Evolutionary conservation across 2,329 filamentous ascomycete species (phyloP).

Genomic region (Nigrospora oryzae): DNA sequence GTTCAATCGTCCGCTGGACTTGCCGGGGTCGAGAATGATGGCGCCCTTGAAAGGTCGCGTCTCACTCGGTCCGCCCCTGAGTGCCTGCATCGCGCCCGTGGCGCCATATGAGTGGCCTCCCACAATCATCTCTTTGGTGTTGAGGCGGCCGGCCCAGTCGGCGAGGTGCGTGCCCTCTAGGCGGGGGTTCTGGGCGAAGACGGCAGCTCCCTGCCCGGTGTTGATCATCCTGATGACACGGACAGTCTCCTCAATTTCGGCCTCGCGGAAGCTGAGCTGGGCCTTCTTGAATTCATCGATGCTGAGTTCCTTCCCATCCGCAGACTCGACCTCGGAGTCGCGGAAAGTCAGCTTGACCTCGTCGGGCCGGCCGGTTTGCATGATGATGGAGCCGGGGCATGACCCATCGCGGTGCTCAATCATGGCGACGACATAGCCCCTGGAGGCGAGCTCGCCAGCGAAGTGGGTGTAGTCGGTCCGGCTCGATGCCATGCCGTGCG

Average conservation of each 20-base stretch:
- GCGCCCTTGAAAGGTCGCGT: conserved; percentile 42
- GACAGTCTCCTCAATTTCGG: conserved; percentile 38
- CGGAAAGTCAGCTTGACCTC: conserved; percentile 24
- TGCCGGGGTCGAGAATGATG: conserved; percentile 59
- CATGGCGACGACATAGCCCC: conserved; percentile 38
- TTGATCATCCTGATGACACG: conserved; percentile 31
- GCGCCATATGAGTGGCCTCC: conserved; percentile 60
- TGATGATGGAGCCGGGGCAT: conserved; percentile 34
- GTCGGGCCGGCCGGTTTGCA: conserved; percentile 18
- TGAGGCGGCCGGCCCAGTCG: conserved; percentile 44
- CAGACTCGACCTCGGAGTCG: conserved; percentile 26
- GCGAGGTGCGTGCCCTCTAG: conserved; percentile 36
- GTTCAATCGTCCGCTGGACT: conserved; percentile 54
- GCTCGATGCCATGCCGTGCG: conserved; percentile 41
- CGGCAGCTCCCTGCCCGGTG: conserved; percentile 23
- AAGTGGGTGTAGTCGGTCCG: conserved; percentile 44
- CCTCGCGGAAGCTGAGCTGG: conserved; percentile 41
- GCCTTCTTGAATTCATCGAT: conserved; percentile 30
- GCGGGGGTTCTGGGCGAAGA: conserved; percentile 33
- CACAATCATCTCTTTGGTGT: conserved; percentile 45
- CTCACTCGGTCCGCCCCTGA: conserved; percentile 37
- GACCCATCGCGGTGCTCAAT: conserved; percentile 45
- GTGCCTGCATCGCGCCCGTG: conserved; percentile 51
- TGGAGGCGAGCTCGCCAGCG: conserved; percentile 39
- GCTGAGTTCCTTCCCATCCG: conserved; percentile 11